Evolutionary conservation across 2,329 filamentous ascomycete genomes (phyloP).

Genomic region (Apiospora kogelbergensis): DNA sequence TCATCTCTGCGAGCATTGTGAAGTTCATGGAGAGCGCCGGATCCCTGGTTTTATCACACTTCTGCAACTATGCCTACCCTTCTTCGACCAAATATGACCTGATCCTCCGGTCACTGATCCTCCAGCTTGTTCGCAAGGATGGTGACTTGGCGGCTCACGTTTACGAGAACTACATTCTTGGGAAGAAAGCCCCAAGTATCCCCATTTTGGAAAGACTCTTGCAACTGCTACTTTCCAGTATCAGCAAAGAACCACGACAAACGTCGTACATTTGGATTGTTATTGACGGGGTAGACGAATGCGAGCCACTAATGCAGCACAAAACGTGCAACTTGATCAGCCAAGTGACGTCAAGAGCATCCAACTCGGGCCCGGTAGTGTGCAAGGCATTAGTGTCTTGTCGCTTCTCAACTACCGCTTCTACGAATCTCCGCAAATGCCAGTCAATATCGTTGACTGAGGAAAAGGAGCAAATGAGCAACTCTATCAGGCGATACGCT

Average conservation of each 20-base stretch:
- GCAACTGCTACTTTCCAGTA: slow-evolving; percentile 13
- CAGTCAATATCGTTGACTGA: slow-evolving; percentile 25
- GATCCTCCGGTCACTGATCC: slow-evolving; percentile 31
- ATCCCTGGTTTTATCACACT: slow-evolving; percentile 29
- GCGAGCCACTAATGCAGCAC: slow-evolving; percentile 18
- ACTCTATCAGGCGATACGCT: slow-evolving; percentile 24
- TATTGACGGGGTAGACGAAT: slow-evolving; percentile 29
- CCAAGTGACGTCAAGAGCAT: slow-evolving; percentile 9
- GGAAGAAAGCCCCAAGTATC: slow-evolving; percentile 19
- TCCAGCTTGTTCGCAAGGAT: slow-evolving; percentile 28
- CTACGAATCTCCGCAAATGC: slow-evolving; percentile 18
- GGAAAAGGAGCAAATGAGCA: slow-evolving; percentile 21
- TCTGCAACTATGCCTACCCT: slow-evolving; percentile 32
- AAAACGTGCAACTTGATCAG: slow-evolving; percentile 10
- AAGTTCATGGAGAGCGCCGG: slow-evolving; percentile 24
- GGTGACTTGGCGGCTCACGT: slow-evolving; percentile 27
- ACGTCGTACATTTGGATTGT: slow-evolving; percentile 25
- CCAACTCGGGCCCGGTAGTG: slow-evolving; percentile 10
- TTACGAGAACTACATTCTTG: slow-evolving; percentile 23
- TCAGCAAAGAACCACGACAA: slow-evolving; percentile 13
- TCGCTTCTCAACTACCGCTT: slow-evolving; percentile 18
- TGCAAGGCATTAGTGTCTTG: slow-evolving; percentile 31
- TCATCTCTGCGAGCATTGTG: slow-evolving; percentile 29
- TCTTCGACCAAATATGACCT: slow-evolving; percentile 33
- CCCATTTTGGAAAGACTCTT: slow-evolving; percentile 25